Evolutionary conservation across 2,329 filamentous ascomycete genomes (phyloP).

Genomic region (Neurospora crassa): DNA sequence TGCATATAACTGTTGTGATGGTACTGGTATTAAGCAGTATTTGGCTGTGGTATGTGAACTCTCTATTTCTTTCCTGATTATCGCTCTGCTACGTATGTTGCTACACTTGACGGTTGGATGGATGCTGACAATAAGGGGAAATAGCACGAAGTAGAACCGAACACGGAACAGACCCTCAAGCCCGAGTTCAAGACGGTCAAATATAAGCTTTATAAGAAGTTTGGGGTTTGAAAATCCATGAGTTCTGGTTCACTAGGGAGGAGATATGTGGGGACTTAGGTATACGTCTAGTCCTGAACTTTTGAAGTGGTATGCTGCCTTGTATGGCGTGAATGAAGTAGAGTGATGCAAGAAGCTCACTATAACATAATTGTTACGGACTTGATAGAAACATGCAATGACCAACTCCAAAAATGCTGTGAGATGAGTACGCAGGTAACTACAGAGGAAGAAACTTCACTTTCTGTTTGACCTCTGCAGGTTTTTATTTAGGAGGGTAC

Average conservation of each 20-base stretch:
- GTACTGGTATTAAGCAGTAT: background rate
- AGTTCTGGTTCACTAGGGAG: background rate
- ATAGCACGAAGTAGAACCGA: background rate
- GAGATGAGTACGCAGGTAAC: background rate
- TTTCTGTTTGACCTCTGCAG: background rate
- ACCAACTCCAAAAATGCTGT: background rate
- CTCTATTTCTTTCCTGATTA: background rate
- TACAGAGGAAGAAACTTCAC: background rate
- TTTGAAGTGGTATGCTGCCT: background rate
- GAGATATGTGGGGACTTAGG: background rate
- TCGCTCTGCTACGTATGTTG: background rate
- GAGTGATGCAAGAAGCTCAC: background rate
- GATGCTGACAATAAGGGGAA: background rate
- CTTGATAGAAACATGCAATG: too few relatives aligned
- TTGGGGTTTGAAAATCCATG: background rate
- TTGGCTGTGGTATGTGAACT: background rate
- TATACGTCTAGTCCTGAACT: too few relatives aligned
- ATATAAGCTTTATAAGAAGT: background rate
- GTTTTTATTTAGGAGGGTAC: background rate
- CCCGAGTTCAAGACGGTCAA: background rate
- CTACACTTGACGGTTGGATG: background rate
- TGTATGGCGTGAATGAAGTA: rapidly evolving
- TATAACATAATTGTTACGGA: too few relatives aligned
- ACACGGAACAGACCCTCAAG: background rate
- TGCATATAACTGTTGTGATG: background rate